Percentiles rank a stretch among this genome's conserved stretches.
Evolutionary conservation across 768 basidiomycete genomes (phyloP).

Genomic region (Hydnomerulius pinastri): DNA sequence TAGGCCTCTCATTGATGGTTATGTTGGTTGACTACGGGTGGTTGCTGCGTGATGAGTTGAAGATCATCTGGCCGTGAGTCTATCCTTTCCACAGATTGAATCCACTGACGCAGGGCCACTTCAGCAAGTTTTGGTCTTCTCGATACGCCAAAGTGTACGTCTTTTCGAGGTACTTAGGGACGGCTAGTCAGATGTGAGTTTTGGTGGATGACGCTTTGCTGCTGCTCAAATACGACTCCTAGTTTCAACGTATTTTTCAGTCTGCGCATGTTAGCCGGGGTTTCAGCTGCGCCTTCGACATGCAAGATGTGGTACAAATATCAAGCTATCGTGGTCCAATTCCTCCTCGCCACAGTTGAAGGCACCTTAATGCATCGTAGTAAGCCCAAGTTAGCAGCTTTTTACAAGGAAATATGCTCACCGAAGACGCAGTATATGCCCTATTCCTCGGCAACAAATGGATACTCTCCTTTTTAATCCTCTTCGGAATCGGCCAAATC

Average conservation of each 20-base stretch:
- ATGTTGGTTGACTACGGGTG: conserved; percentile 20
- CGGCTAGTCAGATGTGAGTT: conserved; percentile 22
- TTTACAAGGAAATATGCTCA: background rate
- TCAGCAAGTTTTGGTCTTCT: conserved; percentile 9
- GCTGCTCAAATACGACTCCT: background rate
- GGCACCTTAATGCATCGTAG: conserved; percentile 17
- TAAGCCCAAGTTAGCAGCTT: conserved; percentile 5
- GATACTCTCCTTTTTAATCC: conserved; percentile 10
- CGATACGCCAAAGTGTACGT: conserved; percentile 14
- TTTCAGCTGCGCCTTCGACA: background rate
- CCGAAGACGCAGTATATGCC: conserved; percentile 14
- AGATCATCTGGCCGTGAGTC: conserved; percentile 24
- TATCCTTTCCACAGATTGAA: no score
- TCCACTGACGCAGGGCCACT: background rate
- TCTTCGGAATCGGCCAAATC: conserved; percentile 9
- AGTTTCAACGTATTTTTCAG: conserved; percentile 25
- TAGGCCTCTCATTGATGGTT: conserved; percentile 7
- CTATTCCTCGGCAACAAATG: conserved; percentile 12
- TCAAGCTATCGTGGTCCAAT: conserved; percentile 15
- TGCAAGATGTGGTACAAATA: conserved; percentile 21
- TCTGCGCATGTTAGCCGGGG: conserved; percentile 16
- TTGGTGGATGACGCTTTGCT: background rate
- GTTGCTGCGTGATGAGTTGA: conserved; percentile 15
- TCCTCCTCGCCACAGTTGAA: conserved; percentile 14
- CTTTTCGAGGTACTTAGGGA: conserved; percentile 13